phyloP scores from a whole-genome alignment of 2,329 filamentous ascomycete genomes.

The Epichloe gansuensis region DNA sequence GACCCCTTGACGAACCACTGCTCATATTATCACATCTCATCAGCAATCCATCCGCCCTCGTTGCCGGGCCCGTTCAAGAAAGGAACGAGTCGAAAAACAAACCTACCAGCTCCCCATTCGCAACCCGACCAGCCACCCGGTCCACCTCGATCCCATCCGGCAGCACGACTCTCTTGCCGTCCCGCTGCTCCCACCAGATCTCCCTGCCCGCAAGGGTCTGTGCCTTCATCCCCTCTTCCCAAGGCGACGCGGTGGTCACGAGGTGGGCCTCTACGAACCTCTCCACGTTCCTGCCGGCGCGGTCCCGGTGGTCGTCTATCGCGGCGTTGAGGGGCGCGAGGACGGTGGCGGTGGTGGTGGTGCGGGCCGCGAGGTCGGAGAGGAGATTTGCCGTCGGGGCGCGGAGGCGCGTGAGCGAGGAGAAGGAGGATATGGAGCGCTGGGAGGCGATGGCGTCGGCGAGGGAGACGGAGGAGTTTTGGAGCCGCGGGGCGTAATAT shows the following conservation, averaged over 20 bases:
- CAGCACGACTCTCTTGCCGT: constrained; percentile 58
- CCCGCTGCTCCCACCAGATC: constrained; percentile 72
- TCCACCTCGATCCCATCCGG: constrained; percentile 71
- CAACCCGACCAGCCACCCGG: constrained; percentile 59
- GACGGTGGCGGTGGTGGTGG: constrained; percentile 44
- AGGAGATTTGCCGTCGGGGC: constrained; percentile 57
- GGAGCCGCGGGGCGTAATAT: constrained; percentile 3
- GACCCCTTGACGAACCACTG: constrained; percentile 54
- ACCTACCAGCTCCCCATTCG: constrained; percentile 71
- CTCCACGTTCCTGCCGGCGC: constrained; percentile 64
- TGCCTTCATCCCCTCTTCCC: constrained; percentile 54
- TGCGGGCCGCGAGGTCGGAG: constrained; percentile 52
- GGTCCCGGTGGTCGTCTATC: constrained; percentile 58
- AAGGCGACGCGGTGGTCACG: constrained; percentile 59
- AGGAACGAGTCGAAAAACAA: not conserved
- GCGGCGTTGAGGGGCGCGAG: constrained; percentile 79
- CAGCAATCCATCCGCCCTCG: no score
- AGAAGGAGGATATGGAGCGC: constrained; percentile 72
- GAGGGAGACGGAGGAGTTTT: constrained; percentile 47
- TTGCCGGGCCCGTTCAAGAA: no score
- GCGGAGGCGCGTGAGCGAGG: constrained; percentile 66
- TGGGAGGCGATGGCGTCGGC: constrained; percentile 76
- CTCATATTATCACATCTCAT: no score
- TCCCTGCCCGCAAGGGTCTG: constrained; percentile 51
- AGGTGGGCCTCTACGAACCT: constrained; percentile 82